Conservation (phyloP, 257 asterid species). For the Nicotiana otophora region DNA sequence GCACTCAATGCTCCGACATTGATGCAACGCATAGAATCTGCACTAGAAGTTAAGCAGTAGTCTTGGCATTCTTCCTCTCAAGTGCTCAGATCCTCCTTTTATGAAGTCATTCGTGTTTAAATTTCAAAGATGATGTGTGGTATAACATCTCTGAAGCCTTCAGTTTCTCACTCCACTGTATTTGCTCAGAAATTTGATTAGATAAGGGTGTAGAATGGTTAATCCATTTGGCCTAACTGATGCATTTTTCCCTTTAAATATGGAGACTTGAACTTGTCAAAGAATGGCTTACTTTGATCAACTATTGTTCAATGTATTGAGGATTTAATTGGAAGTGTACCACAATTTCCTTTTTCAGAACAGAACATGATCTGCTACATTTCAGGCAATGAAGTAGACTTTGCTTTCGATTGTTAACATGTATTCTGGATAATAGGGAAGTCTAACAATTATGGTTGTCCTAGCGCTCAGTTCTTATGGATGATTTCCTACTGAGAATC, state of each 20-base stretch:
- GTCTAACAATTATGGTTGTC: not conserved
- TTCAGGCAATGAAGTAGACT: not conserved
- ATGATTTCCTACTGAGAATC: not conserved
- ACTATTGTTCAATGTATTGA: not conserved
- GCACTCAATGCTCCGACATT: slow-evolving; percentile 67
- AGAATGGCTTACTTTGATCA: not conserved
- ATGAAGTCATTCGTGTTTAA: not conserved
- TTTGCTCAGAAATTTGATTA: not conserved
- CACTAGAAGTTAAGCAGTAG: slow-evolving; percentile 70
- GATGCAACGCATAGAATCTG: slow-evolving; percentile 59
- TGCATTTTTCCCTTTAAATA: not conserved
- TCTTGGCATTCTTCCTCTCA: not conserved
- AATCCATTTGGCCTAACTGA: not conserved
- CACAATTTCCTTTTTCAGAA: not conserved
- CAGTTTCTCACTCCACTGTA: not conserved
- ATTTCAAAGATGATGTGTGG: not conserved
- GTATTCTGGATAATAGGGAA: not conserved
- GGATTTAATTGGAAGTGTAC: not conserved
- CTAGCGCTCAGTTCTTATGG: not conserved
- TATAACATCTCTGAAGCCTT: not conserved
- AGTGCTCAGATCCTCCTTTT: not conserved
- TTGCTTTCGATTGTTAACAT: not conserved
- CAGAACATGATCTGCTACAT: not conserved
- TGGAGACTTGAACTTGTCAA: not conserved
- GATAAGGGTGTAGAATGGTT: not conserved